Evolutionary conservation across 768 basidiomycete genomes (phyloP).

Genomic region (Solioccasus polychromus): DNA sequence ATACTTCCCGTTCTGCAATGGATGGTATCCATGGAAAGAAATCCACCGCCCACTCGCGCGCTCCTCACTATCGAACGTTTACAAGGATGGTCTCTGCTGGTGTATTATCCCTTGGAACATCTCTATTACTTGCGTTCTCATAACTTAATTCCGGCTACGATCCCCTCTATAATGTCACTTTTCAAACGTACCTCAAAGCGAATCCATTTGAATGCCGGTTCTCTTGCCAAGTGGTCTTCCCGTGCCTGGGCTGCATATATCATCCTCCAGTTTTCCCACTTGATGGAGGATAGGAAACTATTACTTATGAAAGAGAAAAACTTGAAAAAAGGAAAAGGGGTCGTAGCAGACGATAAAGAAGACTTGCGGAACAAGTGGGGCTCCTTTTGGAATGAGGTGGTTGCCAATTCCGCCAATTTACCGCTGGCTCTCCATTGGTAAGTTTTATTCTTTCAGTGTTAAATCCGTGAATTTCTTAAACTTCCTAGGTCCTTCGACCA

Average conservation of each 20-base stretch:
- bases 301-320: conserved; percentile 52
- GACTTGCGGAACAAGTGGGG: conserved; percentile 61
- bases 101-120: conserved; percentile 79
- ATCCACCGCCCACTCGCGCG: conserved; percentile 63
- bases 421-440: conserved; percentile 86
- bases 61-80: conserved; percentile 76
- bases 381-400: conserved; percentile 66
- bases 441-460: conserved; percentile 14
- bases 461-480: not conserved
- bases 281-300: conserved; percentile 64
- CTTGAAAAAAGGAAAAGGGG: conserved; percentile 56
- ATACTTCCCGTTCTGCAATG: conserved; percentile 78
- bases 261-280: conserved; percentile 70
- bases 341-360: conserved; percentile 48
- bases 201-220: conserved; percentile 44
- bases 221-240: conserved; percentile 65
- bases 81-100: conserved; percentile 72
- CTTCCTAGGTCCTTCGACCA: conserved; percentile 59
- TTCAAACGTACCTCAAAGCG: conserved; percentile 41
- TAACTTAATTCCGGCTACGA: conserved; percentile 54
- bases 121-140: conserved; percentile 64
- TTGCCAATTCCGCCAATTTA: conserved; percentile 73
- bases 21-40: conserved; percentile 74
- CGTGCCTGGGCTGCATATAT: conserved; percentile 83
- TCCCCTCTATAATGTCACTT: conserved; percentile 45